These are phyloP conservation scores for Neurospora crassa DNA, from an alignment of 2,329 filamentous ascomycete species.

Conservation along the genomic window DNA sequence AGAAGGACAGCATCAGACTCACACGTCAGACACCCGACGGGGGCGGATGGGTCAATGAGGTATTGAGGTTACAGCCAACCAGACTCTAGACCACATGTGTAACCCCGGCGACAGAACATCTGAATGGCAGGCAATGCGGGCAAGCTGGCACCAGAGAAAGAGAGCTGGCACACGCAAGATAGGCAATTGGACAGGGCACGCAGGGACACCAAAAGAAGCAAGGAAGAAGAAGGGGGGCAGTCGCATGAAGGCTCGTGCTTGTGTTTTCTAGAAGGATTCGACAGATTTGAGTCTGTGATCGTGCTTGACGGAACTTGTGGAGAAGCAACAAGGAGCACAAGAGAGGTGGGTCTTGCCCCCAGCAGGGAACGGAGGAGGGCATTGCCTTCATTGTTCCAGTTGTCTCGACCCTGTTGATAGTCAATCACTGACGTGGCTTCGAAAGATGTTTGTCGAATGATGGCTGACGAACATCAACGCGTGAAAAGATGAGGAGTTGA, in stretches of 20 bases:
- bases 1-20: conserved; percentile 11
- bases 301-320: conserved; percentile 14
- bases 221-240: not conserved
- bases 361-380: not conserved
- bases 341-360: conserved; percentile 5
- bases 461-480: not conserved
- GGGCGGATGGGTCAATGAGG: not conserved
- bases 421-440: not conserved
- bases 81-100: not conserved
- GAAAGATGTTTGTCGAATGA: not conserved
- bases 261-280: conserved; percentile 19
- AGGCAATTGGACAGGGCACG: conserved; percentile 5
- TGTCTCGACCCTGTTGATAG: not conserved
- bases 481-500: not conserved
- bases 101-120: not conserved
- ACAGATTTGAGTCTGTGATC: conserved; percentile 14
- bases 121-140: not conserved
- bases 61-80: not conserved
- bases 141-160: not conserved
- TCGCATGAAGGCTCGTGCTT: conserved; percentile 10
- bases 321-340: conserved; percentile 8
- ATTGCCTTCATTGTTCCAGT: not conserved
- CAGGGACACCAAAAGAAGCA: not conserved
- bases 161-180: not conserved
- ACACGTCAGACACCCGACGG: conserved; percentile 9